Percentiles rank a stretch among this genome's conserved stretches.
Conservation (phyloP, 2,329 filamentous ascomycete species). For the Cordyceps tenuipes region DNA sequence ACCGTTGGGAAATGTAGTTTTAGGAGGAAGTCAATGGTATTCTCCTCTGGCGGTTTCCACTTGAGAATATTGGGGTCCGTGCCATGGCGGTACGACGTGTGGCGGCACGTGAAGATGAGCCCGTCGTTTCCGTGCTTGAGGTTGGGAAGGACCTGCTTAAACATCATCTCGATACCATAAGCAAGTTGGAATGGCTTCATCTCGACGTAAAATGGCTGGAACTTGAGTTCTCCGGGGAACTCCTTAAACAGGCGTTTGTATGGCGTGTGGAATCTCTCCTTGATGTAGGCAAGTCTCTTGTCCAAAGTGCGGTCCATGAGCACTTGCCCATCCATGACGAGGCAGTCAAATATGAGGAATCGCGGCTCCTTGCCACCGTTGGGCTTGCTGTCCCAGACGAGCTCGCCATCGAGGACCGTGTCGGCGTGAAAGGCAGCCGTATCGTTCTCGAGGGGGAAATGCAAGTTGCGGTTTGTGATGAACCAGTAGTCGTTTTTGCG, state of each 20-base stretch:
- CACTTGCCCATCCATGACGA: slow-evolving; percentile 68
- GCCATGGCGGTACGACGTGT: slow-evolving; percentile 76
- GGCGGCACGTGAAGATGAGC: slow-evolving; percentile 93
- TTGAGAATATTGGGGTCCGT: slow-evolving; percentile 93
- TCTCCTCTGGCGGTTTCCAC: slow-evolving; percentile 94
- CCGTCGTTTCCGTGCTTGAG: slow-evolving; percentile 93
- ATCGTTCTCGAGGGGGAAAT: slow-evolving; percentile 68
- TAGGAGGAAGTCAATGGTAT: slow-evolving; percentile 87
- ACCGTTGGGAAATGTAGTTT: slow-evolving; percentile 65
- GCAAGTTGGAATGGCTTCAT: slow-evolving; percentile 85
- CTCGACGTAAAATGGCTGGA: slow-evolving; percentile 71
- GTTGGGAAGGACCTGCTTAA: slow-evolving; percentile 72
- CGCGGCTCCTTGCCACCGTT: slow-evolving; percentile 63
- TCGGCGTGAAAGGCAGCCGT: slow-evolving; percentile 62
- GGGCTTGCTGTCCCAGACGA: slow-evolving; percentile 73
- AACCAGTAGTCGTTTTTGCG: slow-evolving; percentile 97
- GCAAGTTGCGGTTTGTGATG: slow-evolving; percentile 59
- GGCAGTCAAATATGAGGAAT: slow-evolving; percentile 89
- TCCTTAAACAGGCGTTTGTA: slow-evolving; percentile 55
- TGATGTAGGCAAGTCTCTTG: slow-evolving; percentile 82
- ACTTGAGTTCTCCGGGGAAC: slow-evolving; percentile 60
- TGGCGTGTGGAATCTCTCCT: slow-evolving; percentile 64
- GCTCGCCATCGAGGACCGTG: slow-evolving; percentile 85
- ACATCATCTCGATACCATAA: slow-evolving; percentile 89
- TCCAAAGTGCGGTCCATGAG: slow-evolving; percentile 75